Conservation (phyloP, 306 rosid species). For the Prunus mira region DNA sequence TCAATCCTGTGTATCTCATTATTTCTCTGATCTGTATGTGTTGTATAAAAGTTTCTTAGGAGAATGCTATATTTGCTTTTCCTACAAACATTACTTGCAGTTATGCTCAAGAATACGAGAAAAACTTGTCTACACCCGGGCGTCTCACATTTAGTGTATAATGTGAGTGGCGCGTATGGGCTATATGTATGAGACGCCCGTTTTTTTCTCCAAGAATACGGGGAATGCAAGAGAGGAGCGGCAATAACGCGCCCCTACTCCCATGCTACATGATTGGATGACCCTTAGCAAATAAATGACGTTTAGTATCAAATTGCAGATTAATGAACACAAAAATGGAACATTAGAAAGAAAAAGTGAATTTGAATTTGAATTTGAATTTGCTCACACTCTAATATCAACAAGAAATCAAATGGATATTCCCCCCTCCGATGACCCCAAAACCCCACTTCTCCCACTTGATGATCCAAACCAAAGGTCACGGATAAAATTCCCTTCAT, state of each 20-base stretch:
- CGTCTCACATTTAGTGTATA: too few species aligned
- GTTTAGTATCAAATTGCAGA: neutral
- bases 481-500: neutral
- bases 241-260: neutral
- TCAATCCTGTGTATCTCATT: neutral
- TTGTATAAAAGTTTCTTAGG: neutral
- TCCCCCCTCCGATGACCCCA: conserved; percentile 35
- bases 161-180: too few species aligned
- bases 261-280: neutral
- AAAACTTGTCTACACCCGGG: too few species aligned
- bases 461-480: conserved; percentile 22
- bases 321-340: neutral
- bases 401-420: conserved; percentile 5
- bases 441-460: conserved; percentile 59
- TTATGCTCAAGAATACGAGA: neutral
- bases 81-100: neutral
- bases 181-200: too few species aligned
- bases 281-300: too few species aligned
- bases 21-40: neutral
- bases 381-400: neutral
- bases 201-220: too few species aligned
- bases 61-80: neutral
- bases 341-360: neutral
- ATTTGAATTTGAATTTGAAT: neutral
- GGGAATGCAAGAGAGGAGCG: conserved; percentile 5